Percentiles rank a stretch among this genome's conserved stretches.
phyloP scores from a whole-genome alignment of 352 stramenopile species.

The Peronospora farinosa region DNA sequence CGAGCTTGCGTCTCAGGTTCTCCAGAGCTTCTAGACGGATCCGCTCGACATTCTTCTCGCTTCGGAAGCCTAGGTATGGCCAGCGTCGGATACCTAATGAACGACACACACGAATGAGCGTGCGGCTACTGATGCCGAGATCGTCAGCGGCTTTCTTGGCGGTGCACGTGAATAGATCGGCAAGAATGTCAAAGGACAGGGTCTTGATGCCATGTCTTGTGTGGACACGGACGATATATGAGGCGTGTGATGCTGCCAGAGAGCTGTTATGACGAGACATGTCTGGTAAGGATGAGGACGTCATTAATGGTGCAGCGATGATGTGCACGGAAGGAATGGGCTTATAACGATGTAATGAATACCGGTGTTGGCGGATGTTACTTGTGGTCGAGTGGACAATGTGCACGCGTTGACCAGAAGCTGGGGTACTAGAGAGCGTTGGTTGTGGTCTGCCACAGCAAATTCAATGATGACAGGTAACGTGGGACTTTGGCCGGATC shows the following conservation, averaged over 20 bases:
- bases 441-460: constrained; percentile 27
- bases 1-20: constrained; percentile 66
- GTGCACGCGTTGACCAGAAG: background rate
- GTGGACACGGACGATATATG: constrained; percentile 55
- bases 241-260: constrained; percentile 44
- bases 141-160: constrained; percentile 72
- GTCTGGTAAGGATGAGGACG: constrained; percentile 12
- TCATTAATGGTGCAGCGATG: constrained; percentile 9
- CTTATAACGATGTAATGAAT: constrained; percentile 14
- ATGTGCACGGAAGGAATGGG: constrained; percentile 24
- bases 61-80: constrained; percentile 75
- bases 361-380: constrained; percentile 4
- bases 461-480: constrained; percentile 22
- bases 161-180: constrained; percentile 61
- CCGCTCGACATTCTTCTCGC: constrained; percentile 73
- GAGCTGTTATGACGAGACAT: constrained; percentile 19
- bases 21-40: constrained; percentile 72
- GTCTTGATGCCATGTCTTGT: constrained; percentile 68
- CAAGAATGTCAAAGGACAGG: constrained; percentile 66
- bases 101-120: constrained; percentile 69
- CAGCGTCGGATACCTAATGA: constrained; percentile 70
- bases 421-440: constrained; percentile 10
- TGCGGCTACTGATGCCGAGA: constrained; percentile 70
- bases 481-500: constrained; percentile 4
- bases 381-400: constrained; percentile 1